These are phyloP conservation scores for Rubroboletus satanas DNA, from an alignment of 768 basidiomycete species.

Conservation along the genomic window DNA sequence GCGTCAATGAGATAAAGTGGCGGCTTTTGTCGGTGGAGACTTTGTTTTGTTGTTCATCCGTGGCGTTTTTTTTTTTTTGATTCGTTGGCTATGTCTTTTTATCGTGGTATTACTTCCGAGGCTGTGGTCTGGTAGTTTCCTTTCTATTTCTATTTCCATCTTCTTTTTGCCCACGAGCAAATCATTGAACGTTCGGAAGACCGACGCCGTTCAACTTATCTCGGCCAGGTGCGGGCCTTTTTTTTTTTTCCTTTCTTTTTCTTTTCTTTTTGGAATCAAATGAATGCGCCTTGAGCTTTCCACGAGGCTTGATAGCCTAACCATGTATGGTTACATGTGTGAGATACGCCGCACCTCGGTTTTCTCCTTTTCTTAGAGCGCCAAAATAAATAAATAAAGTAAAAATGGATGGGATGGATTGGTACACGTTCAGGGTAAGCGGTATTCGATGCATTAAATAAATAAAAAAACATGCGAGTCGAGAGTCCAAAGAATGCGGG, in stretches of 20 bases:
- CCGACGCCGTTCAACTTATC: constrained; percentile 7
- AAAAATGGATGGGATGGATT: too few species aligned
- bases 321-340: constrained; percentile 24
- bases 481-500: too few species aligned
- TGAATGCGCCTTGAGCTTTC: constrained; percentile 23
- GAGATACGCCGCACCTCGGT: constrained; percentile 5
- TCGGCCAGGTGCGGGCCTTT: constrained; percentile 17
- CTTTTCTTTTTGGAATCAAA: neutral
- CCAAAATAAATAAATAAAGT: neutral
- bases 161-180: constrained; percentile 3
- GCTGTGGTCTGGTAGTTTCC: neutral
- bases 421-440: too few species aligned
- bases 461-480: too few species aligned
- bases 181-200: neutral
- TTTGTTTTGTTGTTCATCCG: neutral
- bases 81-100: neutral
- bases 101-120: neutral
- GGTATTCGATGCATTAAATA: too few species aligned
- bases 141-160: neutral
- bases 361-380: neutral
- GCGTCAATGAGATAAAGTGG: neutral
- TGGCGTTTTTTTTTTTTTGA: neutral
- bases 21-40: neutral
- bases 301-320: constrained; percentile 18
- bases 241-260: neutral